Conservation (phyloP, 495 filamentous ascomycete genomes). For the Clohesyomyces aquaticus region DNA sequence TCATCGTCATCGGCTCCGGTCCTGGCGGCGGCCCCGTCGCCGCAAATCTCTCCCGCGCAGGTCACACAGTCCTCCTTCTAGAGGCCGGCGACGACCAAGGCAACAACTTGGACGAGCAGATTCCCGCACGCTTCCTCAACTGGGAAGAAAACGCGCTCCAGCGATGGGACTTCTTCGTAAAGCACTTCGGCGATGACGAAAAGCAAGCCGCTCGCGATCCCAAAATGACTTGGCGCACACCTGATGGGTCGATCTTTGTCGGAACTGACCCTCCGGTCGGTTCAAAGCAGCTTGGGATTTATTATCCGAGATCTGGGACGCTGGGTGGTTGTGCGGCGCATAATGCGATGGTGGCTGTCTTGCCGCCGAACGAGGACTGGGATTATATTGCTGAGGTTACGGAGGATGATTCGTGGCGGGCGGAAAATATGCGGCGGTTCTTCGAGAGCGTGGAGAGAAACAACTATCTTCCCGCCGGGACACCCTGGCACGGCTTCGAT, state of each 20-base stretch:
- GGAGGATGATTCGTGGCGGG: constrained; percentile 53
- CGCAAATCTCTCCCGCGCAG: constrained; percentile 8
- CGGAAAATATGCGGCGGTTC: constrained; percentile 27
- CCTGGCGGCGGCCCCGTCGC: constrained; percentile 32
- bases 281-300: constrained; percentile 49
- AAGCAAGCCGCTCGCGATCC: not conserved
- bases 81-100: constrained; percentile 30
- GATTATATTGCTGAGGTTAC: constrained; percentile 53
- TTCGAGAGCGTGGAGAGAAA: not conserved
- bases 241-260: not conserved
- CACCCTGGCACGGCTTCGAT: not conserved
- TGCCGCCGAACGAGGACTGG: constrained; percentile 51
- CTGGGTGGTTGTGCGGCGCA: constrained; percentile 58
- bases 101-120: not conserved
- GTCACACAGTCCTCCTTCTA: constrained; percentile 22
- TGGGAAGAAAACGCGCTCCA: not conserved
- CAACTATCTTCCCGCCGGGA: not conserved
- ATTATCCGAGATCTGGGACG: constrained; percentile 54
- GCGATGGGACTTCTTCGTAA: constrained; percentile 1
- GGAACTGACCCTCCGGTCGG: constrained; percentile 50
- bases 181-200: not conserved
- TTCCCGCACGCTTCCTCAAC: not conserved
- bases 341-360: constrained; percentile 53
- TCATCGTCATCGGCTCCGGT: constrained; percentile 29
- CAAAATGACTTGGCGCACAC: not conserved